Evolutionary conservation across 1,284 basidiomycete genomes (phyloP).

Genomic region (Melampsora larici-populina): DNA sequence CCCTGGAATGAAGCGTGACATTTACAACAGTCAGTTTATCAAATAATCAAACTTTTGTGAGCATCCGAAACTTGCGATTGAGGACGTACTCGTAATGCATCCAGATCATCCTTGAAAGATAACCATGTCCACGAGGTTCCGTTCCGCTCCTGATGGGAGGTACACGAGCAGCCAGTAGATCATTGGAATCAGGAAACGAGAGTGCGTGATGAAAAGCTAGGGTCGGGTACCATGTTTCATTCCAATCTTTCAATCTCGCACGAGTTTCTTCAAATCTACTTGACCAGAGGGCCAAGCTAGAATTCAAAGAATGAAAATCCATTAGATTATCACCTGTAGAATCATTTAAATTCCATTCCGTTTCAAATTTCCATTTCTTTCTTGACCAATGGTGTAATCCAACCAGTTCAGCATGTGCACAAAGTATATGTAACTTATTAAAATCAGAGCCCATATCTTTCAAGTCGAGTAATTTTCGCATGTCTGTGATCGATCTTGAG

Average conservation of each 20-base stretch:
- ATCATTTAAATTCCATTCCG: background rate
- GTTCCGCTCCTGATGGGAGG: background rate
- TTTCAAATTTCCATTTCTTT: conserved; percentile 2
- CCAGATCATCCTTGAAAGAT: background rate
- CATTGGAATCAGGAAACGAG: conserved; percentile 3
- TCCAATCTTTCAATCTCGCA: background rate
- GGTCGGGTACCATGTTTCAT: conserved; percentile 8
- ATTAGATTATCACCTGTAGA: background rate
- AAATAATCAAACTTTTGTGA: too few species aligned
- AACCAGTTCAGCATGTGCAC: background rate
- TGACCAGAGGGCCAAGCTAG: conserved; percentile 5
- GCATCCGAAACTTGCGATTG: background rate
- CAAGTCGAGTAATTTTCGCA: background rate
- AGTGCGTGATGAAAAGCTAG: background rate
- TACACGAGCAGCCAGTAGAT: background rate
- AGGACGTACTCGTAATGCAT: conserved; percentile 11
- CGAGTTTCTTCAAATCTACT: conserved; percentile 9
- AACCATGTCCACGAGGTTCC: background rate
- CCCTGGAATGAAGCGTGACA: background rate
- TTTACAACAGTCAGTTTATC: background rate
- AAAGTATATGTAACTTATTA: background rate
- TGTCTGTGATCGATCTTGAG: background rate
- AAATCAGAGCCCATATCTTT: background rate
- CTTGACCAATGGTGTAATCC: conserved; percentile 4
- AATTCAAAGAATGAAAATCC: background rate